phyloP scores from a whole-genome alignment of 1,284 basidiomycete genomes.

The Naganishia cerealis region DNA sequence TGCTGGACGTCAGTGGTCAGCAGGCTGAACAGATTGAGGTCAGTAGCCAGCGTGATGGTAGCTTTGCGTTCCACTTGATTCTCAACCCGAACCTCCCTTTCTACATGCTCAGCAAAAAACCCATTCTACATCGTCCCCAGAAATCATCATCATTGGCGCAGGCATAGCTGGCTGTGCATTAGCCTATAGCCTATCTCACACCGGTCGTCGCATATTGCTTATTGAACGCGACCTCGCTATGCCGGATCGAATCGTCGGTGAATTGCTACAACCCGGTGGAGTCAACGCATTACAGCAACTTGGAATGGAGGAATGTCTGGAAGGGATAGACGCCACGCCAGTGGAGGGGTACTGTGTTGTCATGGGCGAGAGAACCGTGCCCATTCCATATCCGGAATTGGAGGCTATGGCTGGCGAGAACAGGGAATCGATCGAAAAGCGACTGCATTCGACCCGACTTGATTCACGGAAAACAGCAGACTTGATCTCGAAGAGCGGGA shows the following conservation, averaged over 20 bases:
- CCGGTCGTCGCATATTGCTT: slow-evolving; percentile 64
- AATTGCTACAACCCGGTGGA: slow-evolving; percentile 92
- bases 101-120: slow-evolving; percentile 3
- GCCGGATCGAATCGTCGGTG: slow-evolving; percentile 95
- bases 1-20: slow-evolving; percentile 10
- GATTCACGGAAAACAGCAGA: background rate
- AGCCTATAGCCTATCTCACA: slow-evolving; percentile 55
- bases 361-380: slow-evolving; percentile 56
- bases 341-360: slow-evolving; percentile 87
- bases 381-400: slow-evolving; percentile 82
- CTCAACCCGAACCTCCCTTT: background rate
- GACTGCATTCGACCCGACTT: background rate
- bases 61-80: background rate
- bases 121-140: slow-evolving; percentile 36
- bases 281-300: slow-evolving; percentile 73
- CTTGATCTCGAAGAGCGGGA: slow-evolving; percentile 40
- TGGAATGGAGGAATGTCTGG: slow-evolving; percentile 69
- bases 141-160: slow-evolving; percentile 77
- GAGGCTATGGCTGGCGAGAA: slow-evolving; percentile 52
- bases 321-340: slow-evolving; percentile 82
- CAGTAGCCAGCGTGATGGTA: background rate
- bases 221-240: slow-evolving; percentile 85
- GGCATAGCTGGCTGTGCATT: slow-evolving; percentile 80
- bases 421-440: slow-evolving; percentile 8
- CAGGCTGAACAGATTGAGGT: slow-evolving; percentile 13